phyloP scores from a whole-genome alignment of 495 filamentous ascomycete genomes.

The Aspergillus heteromorphus region DNA sequence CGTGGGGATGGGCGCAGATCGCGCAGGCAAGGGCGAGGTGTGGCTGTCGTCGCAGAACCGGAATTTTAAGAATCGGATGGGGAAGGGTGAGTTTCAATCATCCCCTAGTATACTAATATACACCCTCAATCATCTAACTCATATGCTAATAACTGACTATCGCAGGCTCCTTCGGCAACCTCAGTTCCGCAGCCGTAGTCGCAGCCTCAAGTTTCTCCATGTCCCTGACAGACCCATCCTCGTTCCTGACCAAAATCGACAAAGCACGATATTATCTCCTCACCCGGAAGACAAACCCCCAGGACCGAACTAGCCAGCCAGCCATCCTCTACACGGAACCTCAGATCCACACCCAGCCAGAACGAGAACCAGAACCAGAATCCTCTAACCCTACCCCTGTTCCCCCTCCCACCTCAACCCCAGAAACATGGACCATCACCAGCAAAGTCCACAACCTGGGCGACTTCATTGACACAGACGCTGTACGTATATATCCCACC shows the following conservation, averaged over 20 bases:
- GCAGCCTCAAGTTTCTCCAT: slow-evolving; percentile 38
- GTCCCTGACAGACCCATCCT: slow-evolving; percentile 28
- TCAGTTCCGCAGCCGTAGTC: slow-evolving; percentile 36
- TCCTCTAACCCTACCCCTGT: too few species aligned
- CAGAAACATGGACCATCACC: neutral
- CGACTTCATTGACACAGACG: slow-evolving; percentile 41
- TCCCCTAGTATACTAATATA: too few species aligned
- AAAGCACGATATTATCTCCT: slow-evolving; percentile 16
- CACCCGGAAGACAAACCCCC: too few species aligned
- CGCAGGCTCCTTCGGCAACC: slow-evolving; percentile 36
- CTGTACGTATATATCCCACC: slow-evolving; percentile 14
- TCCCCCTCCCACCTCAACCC: too few species aligned
- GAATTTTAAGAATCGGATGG: slow-evolving; percentile 47
- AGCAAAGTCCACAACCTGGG: slow-evolving; percentile 33
- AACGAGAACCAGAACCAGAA: too few species aligned
- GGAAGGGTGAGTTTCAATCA: slow-evolving; percentile 25
- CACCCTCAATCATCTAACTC: too few species aligned
- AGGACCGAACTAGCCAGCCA: too few species aligned
- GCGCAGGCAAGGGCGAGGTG: slow-evolving; percentile 34
- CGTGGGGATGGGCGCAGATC: slow-evolving; percentile 40
- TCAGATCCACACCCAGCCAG: neutral
- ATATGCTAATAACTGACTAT: neutral
- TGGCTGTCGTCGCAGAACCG: slow-evolving; percentile 45
- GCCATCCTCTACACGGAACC: too few species aligned
- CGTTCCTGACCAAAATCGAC: slow-evolving; percentile 24